Evolutionary conservation across 352 stramenopile species (phyloP), one percentile per base, ranked within the genome.

Genomic region (Phytopythium chamaehyphon): DNA sequence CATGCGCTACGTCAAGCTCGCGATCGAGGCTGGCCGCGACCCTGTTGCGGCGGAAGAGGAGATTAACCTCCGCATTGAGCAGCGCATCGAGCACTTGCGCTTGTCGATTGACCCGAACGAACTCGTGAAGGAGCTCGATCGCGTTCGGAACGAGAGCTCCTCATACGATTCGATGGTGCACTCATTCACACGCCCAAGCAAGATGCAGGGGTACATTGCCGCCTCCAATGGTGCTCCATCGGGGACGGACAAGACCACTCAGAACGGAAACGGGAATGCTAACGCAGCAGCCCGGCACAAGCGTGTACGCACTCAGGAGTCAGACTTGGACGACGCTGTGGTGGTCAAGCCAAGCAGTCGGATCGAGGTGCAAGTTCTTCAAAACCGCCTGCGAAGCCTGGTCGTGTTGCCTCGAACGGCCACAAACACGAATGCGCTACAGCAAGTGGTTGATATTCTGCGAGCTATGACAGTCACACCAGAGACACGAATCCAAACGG

Each of bases 391-490:
- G n/a, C 74, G 75, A 21, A 83, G 70, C 36, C 51, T 91, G 23
- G 59, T 93, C 40, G 61, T 71, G 18, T 62, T 84, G 40, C 67
- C 74, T 3, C 77, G 76, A 18, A 80, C 72, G 7, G 69, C 70
- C 3, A 62, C 68, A 9, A 80, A 72, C 37, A 93, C 78, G 5
- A 89, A 84, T 51, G 64, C 68, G 6, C 47, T 93, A 33, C 83
- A 91, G 51, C 83, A 93, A 61, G 78, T 88, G 8, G 53, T 93
- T 18, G 80, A 93, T 57, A 62, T 93, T n/a, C 45, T 93, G 62
- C 80, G 80, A 12, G 63, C 74, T 40, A 84, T 93, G 71, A 83
- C 88, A 15, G 64, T 93, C 31, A 65, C 83, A 3, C 66, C 65
- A 4, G 80, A 90, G n/a, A 76, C 88, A 21, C 77, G 80, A 15